phyloP scores from a whole-genome alignment of 2,329 filamentous ascomycete genomes.

The Dothidotthia symphoricarpi region DNA sequence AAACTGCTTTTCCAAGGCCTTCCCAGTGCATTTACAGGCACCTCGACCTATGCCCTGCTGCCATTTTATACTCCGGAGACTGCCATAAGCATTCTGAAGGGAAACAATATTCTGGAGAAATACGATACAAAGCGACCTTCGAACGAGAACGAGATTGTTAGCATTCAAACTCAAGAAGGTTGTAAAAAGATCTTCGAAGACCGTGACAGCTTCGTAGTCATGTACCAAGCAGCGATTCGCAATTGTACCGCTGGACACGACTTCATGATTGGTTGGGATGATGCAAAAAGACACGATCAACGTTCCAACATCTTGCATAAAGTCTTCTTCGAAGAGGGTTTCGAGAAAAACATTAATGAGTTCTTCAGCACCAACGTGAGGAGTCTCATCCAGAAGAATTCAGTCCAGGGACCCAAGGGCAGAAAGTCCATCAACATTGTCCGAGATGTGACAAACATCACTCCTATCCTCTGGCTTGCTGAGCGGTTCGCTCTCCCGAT shows the following conservation, averaged over 20 bases:
- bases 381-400: constrained; percentile 49
- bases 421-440: constrained; percentile 54
- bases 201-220: constrained; percentile 49
- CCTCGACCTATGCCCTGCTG: constrained; percentile 50
- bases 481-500: constrained; percentile 66
- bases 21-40: constrained; percentile 50
- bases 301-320: constrained; percentile 46
- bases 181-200: constrained; percentile 53
- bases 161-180: constrained; percentile 51
- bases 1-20: constrained; percentile 48
- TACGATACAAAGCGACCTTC: constrained; percentile 49
- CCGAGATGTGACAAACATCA: constrained; percentile 67
- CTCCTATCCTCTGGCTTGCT: constrained; percentile 62
- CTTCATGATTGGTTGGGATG: constrained; percentile 53
- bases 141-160: constrained; percentile 46
- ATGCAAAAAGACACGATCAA: constrained; percentile 40
- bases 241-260: constrained; percentile 54
- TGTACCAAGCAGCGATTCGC: constrained; percentile 61
- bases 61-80: constrained; percentile 55
- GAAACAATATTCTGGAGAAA: constrained; percentile 47
- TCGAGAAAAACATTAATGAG: constrained; percentile 66
- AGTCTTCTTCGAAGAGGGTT: constrained; percentile 59
- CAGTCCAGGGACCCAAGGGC: constrained; percentile 46
- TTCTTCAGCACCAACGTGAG: constrained; percentile 53
- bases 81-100: constrained; percentile 48